Percentiles rank a stretch among this genome's conserved stretches.
These are phyloP conservation scores for Lactarius hatsudake DNA, from an alignment of 768 basidiomycete species.

Conservation along the genomic window DNA sequence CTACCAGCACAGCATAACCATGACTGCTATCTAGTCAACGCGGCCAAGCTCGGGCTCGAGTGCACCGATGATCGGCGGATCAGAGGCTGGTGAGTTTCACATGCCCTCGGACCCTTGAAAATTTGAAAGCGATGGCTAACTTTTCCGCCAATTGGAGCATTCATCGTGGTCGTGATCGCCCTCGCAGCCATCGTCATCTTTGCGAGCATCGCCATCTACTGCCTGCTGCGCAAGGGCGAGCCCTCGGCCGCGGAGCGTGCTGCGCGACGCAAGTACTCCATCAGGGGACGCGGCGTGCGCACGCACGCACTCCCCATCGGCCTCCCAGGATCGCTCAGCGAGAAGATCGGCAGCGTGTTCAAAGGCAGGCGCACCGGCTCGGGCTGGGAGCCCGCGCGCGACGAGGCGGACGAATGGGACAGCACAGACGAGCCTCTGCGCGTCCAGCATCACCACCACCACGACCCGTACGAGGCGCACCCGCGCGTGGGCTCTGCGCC, in stretches of 20 bases:
- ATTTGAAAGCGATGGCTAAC: background rate
- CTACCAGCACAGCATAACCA: conserved; percentile 6
- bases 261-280: conserved; percentile 29
- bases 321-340: conserved; percentile 22
- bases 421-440: conserved; percentile 22
- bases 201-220: conserved; percentile 52
- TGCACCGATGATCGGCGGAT: conserved; percentile 24
- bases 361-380: conserved; percentile 17
- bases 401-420: conserved; percentile 21
- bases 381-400: conserved; percentile 25
- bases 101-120: background rate
- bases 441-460: background rate
- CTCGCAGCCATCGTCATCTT: conserved; percentile 53
- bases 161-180: conserved; percentile 58
- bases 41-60: background rate
- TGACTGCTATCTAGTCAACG: conserved; percentile 2
- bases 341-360: conserved; percentile 26
- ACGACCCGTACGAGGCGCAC: background rate
- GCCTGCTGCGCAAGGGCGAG: conserved; percentile 52
- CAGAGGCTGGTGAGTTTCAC: conserved; percentile 21
- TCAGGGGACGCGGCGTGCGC: conserved; percentile 15
- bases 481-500: conserved; percentile 4
- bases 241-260: conserved; percentile 42
- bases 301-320: conserved; percentile 26
- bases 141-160: conserved; percentile 31